Percentiles rank a stretch among this genome's conserved stretches.
These are phyloP conservation scores for Spongispora temasekensis DNA, from an alignment of 1,284 basidiomycete genomes.

Conservation along the genomic window DNA sequence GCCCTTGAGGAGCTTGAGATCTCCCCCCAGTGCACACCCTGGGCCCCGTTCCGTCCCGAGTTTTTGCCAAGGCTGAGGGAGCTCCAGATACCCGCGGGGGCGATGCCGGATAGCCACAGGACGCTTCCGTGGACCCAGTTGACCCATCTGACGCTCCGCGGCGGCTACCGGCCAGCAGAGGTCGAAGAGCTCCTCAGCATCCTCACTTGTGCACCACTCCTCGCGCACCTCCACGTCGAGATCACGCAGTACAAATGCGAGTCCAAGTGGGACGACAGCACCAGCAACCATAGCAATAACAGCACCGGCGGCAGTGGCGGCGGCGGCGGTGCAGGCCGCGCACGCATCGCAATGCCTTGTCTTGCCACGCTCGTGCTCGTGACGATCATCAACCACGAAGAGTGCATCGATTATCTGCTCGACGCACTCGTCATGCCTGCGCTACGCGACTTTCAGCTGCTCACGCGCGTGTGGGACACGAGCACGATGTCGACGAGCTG, in stretches of 20 bases:
- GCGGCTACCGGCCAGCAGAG: constrained; percentile 30
- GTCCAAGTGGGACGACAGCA: constrained; percentile 26
- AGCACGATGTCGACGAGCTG: constrained; percentile 29
- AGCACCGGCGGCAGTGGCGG: no score
- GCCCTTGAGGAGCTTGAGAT: constrained; percentile 34
- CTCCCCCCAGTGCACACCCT: constrained; percentile 34
- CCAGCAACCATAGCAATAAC: neutral
- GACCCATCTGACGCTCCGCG: constrained; percentile 33
- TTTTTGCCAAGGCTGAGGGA: constrained; percentile 24
- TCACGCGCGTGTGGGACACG: constrained; percentile 34
- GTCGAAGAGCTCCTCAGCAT: constrained; percentile 27
- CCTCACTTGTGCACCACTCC: constrained; percentile 28
- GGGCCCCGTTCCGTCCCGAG: constrained; percentile 33
- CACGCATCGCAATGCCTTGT: constrained; percentile 31
- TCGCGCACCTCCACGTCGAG: constrained; percentile 32
- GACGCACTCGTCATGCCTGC: constrained; percentile 24
- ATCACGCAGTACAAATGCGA: constrained; percentile 33
- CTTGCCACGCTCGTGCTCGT: constrained; percentile 33
- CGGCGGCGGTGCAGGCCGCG: constrained; percentile 1
- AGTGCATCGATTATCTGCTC: constrained; percentile 25
- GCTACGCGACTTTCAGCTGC: constrained; percentile 33
- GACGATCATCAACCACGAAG: constrained; percentile 31
- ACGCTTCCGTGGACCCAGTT: constrained; percentile 34
- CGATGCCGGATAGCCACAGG: constrained; percentile 32
- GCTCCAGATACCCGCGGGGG: constrained; percentile 31